A percentile compares a stretch with the other conserved stretches of the same genome.
Conservation (phyloP, 192 early-diverging fungal species). For the Linnemannia zychae region DNA sequence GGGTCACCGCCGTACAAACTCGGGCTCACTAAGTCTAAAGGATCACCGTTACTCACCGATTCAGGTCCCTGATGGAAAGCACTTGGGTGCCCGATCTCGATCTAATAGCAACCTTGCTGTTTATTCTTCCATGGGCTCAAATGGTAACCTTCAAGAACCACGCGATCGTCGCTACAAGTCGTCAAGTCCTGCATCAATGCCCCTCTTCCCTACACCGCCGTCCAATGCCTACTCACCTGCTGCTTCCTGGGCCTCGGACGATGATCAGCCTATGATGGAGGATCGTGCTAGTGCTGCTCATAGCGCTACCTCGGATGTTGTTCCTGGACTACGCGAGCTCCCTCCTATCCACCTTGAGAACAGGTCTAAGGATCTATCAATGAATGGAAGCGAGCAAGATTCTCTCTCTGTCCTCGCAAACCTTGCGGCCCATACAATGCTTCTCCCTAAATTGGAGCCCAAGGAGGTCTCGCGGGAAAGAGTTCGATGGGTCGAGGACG, state of each 20-base stretch:
- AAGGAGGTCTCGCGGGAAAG: slow-evolving; percentile 47
- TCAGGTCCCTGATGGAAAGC: slow-evolving; percentile 35
- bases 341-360: slow-evolving; percentile 32
- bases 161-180: slow-evolving; percentile 43
- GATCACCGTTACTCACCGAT: slow-evolving; percentile 55
- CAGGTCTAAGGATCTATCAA: slow-evolving; percentile 15
- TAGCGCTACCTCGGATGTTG: slow-evolving; percentile 4
- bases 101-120: slow-evolving; percentile 49
- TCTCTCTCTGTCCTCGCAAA: slow-evolving; percentile 52
- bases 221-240: slow-evolving; percentile 42
- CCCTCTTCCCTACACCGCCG: slow-evolving; percentile 26
- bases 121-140: slow-evolving; percentile 21
- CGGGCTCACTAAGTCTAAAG: slow-evolving; percentile 39
- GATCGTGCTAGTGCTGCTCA: slow-evolving; percentile 7
- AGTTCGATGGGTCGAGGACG: slow-evolving; percentile 52
- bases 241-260: slow-evolving; percentile 42
- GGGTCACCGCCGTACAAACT: slow-evolving; percentile 49
- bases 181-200: slow-evolving; percentile 17
- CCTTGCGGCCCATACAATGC: slow-evolving; percentile 42
- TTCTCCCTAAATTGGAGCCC: slow-evolving; percentile 53
- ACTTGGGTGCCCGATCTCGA: slow-evolving; percentile 41
- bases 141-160: slow-evolving; percentile 11
- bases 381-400: slow-evolving; percentile 24
- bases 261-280: slow-evolving; percentile 27
- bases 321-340: slow-evolving; percentile 33